Base-by-base conservation (phyloP, 2,329 filamentous ascomycete genomes). In the Colletotrichum aenigma region DNA sequence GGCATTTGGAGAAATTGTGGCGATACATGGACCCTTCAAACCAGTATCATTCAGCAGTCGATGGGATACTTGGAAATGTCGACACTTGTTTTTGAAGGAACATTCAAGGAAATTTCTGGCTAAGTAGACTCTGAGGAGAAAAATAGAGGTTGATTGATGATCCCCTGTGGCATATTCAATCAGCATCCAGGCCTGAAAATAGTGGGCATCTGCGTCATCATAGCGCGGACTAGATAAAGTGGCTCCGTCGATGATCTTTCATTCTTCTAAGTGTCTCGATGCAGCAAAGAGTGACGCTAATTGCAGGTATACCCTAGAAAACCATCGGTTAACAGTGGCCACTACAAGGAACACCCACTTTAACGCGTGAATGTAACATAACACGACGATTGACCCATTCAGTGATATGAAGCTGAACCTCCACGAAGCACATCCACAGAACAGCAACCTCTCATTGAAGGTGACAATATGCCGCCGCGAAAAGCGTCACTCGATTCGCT, bases 291-390 rank as follows among this genome's bases (percentile, higher is more conserved):
- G 3, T n/a, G 10, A 7, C 10, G 2, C 3, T 48, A 48, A 21
- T 21, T 48, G 43, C 43, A 48, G 0, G 43, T 48, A 48, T 21
- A 21, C 1, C 43, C 43, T 21, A 48, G 9, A 3, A 48, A 13
- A 2, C n/a, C 6, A 7, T 3, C 6, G 43, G 10, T 2, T 21
- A n/a, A 13, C 1, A 21, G 43, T 48, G 43, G 2, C 2, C 2
- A 48, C n/a, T 7, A 2, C 10, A 48, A 48, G n/a, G 6, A 4
- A 48, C 3, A 21, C 4, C 4, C 6, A 48, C 18, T 48, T 48
- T 21, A 7, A 12, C n/a, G 43, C 43, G 43, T 48, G 10, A 48
- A 48, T 21, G 6, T 48, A 48, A 48, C n/a, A 48, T 48, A 10
- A 21, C 43, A 6, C 10, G 18, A 6, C 1, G 38, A 3, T n/a